These are phyloP conservation scores for Sporothrix humicola DNA, from an alignment of 2,329 filamentous ascomycete species.

Conservation along the genomic window DNA sequence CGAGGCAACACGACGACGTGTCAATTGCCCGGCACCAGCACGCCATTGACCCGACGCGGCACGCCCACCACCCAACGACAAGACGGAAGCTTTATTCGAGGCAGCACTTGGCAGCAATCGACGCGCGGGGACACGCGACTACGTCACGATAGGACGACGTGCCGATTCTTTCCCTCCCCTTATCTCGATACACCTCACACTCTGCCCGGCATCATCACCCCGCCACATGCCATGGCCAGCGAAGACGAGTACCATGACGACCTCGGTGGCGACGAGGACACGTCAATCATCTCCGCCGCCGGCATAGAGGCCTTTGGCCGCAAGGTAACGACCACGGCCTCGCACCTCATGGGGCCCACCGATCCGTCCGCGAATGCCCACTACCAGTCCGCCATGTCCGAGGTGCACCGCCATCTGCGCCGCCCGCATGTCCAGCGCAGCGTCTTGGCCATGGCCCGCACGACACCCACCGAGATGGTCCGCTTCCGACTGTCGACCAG, in stretches of 20 bases:
- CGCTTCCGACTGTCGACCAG: conserved; percentile 86
- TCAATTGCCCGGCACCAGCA: conserved; percentile 25
- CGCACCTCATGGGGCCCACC: conserved; percentile 79
- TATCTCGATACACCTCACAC: too few species aligned
- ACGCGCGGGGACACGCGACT: conserved; percentile 34
- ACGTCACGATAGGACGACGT: conserved; percentile 27
- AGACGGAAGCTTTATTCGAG: conserved; percentile 5
- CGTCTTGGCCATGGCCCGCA: conserved; percentile 88
- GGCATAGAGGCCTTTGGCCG: conserved; percentile 91
- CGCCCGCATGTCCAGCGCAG: conserved; percentile 83
- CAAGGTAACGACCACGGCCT: conserved; percentile 93
- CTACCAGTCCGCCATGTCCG: conserved; percentile 86
- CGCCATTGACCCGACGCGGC: conserved; percentile 27
- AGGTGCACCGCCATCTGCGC: conserved; percentile 87
- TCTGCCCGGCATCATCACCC: background rate
- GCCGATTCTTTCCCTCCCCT: background rate
- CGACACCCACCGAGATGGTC: conserved; percentile 91
- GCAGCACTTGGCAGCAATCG: background rate
- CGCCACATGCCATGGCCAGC: conserved; percentile 39
- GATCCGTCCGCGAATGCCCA: conserved; percentile 64
- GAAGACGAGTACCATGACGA: conserved; percentile 54
- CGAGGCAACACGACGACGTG: conserved; percentile 1
- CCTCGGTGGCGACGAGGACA: conserved; percentile 54
- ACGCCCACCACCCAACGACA: background rate
- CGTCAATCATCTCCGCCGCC: conserved; percentile 62